phyloP scores from a whole-genome alignment of 345 rosid species.

The Citrus reticulata region DNA sequence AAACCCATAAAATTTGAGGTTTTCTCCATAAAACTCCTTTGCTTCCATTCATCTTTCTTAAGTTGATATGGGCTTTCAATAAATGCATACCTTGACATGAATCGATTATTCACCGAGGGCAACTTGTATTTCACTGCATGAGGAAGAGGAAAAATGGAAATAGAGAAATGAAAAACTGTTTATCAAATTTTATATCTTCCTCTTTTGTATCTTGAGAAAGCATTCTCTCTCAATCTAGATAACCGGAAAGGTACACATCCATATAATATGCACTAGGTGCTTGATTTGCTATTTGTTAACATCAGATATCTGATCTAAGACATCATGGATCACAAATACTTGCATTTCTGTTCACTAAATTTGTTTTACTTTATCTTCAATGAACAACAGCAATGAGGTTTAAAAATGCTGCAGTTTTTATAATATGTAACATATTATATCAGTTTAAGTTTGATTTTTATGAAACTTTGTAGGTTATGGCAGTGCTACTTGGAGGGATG shows the following conservation, averaged over 20 bases:
- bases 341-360: not conserved
- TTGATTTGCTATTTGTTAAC: not conserved
- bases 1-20: not conserved
- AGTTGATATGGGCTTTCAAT: not conserved
- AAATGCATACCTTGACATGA: not conserved
- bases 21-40: not conserved
- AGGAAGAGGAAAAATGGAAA: not conserved
- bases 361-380: conserved; percentile 5
- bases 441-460: not conserved
- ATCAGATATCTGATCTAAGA: not conserved
- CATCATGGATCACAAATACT: not conserved
- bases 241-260: not conserved
- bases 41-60: not conserved
- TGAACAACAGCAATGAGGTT: not conserved
- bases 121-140: not conserved
- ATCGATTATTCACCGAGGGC: not conserved
- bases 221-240: not conserved
- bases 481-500: conserved; percentile 46
- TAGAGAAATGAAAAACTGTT: not conserved
- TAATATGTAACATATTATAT: not conserved
- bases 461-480: conserved; percentile 30
- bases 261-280: not conserved
- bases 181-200: not conserved
- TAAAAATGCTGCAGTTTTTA: not conserved
- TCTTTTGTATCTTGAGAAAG: not conserved